These are phyloP conservation scores for Pseudogymnoascus sp. DNA, from an alignment of 2,329 filamentous ascomycete species.

Conservation along the genomic window DNA sequence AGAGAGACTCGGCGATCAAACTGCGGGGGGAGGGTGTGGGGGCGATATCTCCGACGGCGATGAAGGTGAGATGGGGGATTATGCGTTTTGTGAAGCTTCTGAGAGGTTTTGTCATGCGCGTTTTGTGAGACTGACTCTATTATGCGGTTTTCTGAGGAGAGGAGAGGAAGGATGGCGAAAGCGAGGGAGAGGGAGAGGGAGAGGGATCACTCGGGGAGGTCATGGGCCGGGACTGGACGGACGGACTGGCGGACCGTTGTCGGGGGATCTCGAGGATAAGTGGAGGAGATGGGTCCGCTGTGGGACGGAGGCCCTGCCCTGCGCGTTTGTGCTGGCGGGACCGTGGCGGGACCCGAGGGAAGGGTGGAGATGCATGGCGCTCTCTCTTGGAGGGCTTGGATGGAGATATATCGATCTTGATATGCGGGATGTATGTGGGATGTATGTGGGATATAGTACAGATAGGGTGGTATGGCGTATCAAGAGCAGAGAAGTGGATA, in stretches of 20 bases:
- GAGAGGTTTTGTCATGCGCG: not conserved
- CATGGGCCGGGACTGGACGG: not conserved
- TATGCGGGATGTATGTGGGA: not conserved
- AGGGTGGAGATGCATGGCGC: not conserved
- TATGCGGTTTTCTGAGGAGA: not conserved
- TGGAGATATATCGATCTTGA: conserved; percentile 3
- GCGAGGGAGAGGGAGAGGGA: no score
- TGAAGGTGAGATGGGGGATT: not conserved
- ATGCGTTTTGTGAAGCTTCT: not conserved
- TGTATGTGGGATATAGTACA: not conserved
- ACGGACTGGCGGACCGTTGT: not conserved
- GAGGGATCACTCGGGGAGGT: not conserved
- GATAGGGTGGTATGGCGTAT: not conserved
- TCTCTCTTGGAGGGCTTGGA: not conserved
- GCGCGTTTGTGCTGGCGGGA: not conserved
- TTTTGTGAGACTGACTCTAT: not conserved
- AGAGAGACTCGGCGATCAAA: not conserved
- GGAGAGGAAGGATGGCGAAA: no score
- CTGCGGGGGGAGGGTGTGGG: not conserved
- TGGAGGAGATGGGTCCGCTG: not conserved
- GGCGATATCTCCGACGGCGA: not conserved
- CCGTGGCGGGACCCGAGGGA: not conserved
- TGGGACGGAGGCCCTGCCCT: not conserved
- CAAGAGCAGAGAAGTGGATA: not conserved
- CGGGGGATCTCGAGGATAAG: not conserved